A percentile compares a stretch with the other conserved stretches of the same genome.
Conservation (phyloP, 208 protist species). For the Chromosphaera perkinsii region DNA sequence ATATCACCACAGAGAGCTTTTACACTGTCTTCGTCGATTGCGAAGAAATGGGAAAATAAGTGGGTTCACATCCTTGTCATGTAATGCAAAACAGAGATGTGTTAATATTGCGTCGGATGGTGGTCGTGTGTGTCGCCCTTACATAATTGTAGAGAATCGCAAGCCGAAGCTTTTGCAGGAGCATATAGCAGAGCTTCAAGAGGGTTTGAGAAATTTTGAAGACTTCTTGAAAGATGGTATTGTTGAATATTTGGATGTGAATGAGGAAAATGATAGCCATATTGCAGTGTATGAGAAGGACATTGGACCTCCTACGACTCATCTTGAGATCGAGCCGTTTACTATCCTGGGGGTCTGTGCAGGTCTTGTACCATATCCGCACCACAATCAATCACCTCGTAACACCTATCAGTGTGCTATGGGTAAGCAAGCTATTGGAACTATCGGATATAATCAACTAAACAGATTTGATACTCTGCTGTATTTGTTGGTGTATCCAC, state of each 20-base stretch:
- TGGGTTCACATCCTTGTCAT: not conserved
- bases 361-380: constrained; percentile 97
- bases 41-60: constrained; percentile 41
- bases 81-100: constrained; percentile 4
- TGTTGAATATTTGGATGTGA: constrained; percentile 98
- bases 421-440: constrained; percentile 75
- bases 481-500: constrained; percentile 95
- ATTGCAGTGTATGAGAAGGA: constrained; percentile 85
- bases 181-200: constrained; percentile 41
- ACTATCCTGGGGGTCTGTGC: constrained; percentile 77
- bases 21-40: constrained; percentile 56
- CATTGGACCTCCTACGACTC: constrained; percentile 75
- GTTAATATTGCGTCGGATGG: constrained; percentile 80
- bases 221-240: constrained; percentile 79
- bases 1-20: constrained; percentile 59
- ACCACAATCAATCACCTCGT: constrained; percentile 99
- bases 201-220: constrained; percentile 50
- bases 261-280: constrained; percentile 90
- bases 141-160: constrained; percentile 82
- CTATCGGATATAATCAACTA: constrained; percentile 66
- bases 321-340: constrained; percentile 83
- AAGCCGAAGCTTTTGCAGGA: constrained; percentile 35
- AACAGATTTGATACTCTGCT: constrained; percentile 95
- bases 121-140: constrained; percentile 82
- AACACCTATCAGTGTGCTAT: constrained; percentile 99